phyloP scores from a whole-genome alignment of 2,329 filamentous ascomycete species.

The Botryotinia globosa region DNA sequence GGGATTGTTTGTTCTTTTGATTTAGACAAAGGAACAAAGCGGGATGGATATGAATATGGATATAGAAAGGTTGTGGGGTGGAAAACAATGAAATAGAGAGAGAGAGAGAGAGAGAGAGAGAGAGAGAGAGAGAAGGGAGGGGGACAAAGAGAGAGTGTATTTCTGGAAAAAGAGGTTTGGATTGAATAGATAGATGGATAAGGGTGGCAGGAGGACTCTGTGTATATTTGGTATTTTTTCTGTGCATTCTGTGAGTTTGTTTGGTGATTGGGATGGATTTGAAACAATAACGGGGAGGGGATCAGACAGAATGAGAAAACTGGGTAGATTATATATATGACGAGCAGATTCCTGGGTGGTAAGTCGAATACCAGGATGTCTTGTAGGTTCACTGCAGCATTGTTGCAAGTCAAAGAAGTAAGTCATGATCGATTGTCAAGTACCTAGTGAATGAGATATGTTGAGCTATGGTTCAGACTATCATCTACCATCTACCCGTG shows the following conservation, averaged over 20 bases:
- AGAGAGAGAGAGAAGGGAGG: too few species aligned
- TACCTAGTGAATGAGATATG: neutral
- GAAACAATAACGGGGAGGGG: neutral
- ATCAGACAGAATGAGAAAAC: neutral
- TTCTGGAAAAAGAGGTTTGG: neutral
- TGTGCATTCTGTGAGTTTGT: neutral
- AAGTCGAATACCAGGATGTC: neutral
- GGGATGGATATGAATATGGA: neutral
- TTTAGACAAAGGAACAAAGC: neutral
- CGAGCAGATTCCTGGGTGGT: neutral
- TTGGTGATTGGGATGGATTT: neutral
- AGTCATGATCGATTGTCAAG: neutral
- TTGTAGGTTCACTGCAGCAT: neutral
- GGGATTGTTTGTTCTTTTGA: neutral
- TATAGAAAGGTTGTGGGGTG: neutral
- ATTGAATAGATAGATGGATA: neutral
- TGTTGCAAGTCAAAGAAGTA: neutral
- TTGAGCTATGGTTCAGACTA: neutral
- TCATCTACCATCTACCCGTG: neutral
- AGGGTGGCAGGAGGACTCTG: neutral
- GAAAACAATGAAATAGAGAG: neutral
- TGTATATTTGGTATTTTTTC: neutral
- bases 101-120: too few species aligned
- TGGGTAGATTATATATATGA: neutral
- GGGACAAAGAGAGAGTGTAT: neutral